Evolutionary conservation across 2,329 filamentous ascomycete species (phyloP), one percentile per base, ranked within the genome.

Genomic region (Colletotrichum karsti): DNA sequence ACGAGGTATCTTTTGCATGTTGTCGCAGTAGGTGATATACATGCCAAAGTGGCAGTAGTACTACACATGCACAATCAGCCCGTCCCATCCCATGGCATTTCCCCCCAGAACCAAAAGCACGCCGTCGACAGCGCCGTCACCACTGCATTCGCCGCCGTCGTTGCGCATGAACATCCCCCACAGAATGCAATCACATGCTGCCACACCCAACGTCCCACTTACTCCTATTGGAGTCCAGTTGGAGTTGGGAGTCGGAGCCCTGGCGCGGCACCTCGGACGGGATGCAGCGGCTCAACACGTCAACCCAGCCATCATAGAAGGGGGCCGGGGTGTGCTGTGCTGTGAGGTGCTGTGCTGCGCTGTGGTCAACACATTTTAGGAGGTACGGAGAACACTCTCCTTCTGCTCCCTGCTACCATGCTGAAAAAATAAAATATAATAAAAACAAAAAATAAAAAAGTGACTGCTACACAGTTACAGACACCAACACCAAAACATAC

Each of bases 171-270:
- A 67, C 64, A 58, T 67, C 60, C 53, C 64, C 64, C 64, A 67
- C 64, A 64, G 30, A 58, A 58, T 64, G 37, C 42, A 67, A 64
- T 67, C 64, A 67, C 64, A 67, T 67, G 64, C 64, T 64, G 53
- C 64, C 59, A 63, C 37, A 41, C 46, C 15, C 46, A 64, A 64
- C 60, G 64, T 57, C 60, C 53, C 64, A 64, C 59, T 24, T 48
- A 42, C 64, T 67, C 60, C 60, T 63, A 58, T 58, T 67, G 51
- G 59, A 58, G 51, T 60, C 64, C 64, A n/a, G n/a, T n/a, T 64
- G 60, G 54, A n/a, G n/a, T n/a, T n/a, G n/a, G n/a, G n/a, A n/a
- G n/a, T n/a, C n/a, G n/a, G n/a, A n/a, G n/a, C n/a, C 33, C 33
- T 13, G 10, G 33, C 60, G 39, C 60, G n/a, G 63, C 63, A n/a